These are phyloP conservation scores for Kodamaea fukazawae DNA, from an alignment of 805 yeast species.

Conservation along the genomic window DNA sequence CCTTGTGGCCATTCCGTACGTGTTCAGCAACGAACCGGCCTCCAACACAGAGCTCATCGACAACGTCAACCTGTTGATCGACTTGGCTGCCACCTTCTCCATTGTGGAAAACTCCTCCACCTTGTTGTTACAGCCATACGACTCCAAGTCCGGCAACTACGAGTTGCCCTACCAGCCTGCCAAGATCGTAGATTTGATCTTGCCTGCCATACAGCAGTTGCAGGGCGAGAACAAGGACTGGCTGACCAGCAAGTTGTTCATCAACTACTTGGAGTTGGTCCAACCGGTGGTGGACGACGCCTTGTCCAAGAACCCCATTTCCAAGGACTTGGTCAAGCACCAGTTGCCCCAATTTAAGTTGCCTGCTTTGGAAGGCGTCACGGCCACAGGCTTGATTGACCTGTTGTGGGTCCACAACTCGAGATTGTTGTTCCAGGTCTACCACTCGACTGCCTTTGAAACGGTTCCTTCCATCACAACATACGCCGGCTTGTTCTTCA, in stretches of 20 bases:
- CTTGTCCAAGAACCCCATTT: constrained; percentile 33
- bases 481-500: constrained; percentile 51
- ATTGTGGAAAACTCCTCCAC: constrained; percentile 20
- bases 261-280: constrained; percentile 30
- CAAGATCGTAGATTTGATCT: constrained; percentile 46
- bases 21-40: constrained; percentile 38
- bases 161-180: constrained; percentile 51
- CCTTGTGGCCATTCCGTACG: constrained; percentile 63
- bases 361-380: constrained; percentile 22
- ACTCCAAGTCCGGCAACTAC: constrained; percentile 30
- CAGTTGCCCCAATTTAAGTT: constrained; percentile 39
- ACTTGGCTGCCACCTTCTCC: constrained; percentile 41
- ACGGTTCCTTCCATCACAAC: constrained; percentile 49
- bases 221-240: constrained; percentile 41
- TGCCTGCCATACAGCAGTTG: constrained; percentile 45
- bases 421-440: constrained; percentile 60
- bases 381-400: constrained; percentile 45
- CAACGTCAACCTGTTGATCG: constrained; percentile 46
- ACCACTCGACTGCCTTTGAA: constrained; percentile 54
- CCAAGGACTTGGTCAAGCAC: constrained; percentile 39
- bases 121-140: constrained; percentile 35
- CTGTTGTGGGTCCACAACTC: constrained; percentile 61
- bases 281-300: constrained; percentile 34
- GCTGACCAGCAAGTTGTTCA: constrained; percentile 33
- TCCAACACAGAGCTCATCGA: constrained; percentile 26